These are phyloP conservation scores for Stephania yunnanensis DNA, from an alignment of 164 flowering plant genomes.

Conservation along the genomic window DNA sequence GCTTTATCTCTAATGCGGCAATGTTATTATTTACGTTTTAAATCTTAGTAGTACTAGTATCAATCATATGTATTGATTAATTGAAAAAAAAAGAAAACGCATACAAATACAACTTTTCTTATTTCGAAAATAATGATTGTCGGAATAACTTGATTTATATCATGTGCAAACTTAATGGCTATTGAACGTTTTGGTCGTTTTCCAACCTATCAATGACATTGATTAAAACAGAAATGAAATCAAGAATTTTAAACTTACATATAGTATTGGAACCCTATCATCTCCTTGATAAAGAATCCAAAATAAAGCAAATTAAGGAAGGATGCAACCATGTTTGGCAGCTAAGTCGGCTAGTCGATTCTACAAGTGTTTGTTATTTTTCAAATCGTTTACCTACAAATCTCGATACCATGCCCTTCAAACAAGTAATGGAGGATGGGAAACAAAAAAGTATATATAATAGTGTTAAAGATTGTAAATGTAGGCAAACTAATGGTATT, in stretches of 20 bases:
- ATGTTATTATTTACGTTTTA: slow-evolving; percentile 5
- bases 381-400: slow-evolving; percentile 24
- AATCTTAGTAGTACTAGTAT: background rate
- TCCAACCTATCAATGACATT: too few relatives aligned
- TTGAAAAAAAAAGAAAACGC: too few relatives aligned
- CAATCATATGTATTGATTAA: too few relatives aligned
- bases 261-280: slow-evolving; percentile 30
- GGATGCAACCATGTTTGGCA: slow-evolving; percentile 23
- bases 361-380: slow-evolving; percentile 26
- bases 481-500: background rate
- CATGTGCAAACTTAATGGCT: too few relatives aligned
- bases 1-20: background rate
- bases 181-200: too few relatives aligned
- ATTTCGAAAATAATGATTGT: background rate
- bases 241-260: slow-evolving; percentile 8
- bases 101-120: background rate
- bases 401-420: slow-evolving; percentile 25
- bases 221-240: background rate
- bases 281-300: slow-evolving; percentile 33
- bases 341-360: slow-evolving; percentile 18
- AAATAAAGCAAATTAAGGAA: slow-evolving; percentile 30
- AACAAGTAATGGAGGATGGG: background rate
- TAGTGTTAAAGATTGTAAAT: background rate
- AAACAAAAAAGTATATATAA: background rate
- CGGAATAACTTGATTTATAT: too few relatives aligned